Conservation (phyloP, 345 rosid species). For the Corchorus olitorius region DNA sequence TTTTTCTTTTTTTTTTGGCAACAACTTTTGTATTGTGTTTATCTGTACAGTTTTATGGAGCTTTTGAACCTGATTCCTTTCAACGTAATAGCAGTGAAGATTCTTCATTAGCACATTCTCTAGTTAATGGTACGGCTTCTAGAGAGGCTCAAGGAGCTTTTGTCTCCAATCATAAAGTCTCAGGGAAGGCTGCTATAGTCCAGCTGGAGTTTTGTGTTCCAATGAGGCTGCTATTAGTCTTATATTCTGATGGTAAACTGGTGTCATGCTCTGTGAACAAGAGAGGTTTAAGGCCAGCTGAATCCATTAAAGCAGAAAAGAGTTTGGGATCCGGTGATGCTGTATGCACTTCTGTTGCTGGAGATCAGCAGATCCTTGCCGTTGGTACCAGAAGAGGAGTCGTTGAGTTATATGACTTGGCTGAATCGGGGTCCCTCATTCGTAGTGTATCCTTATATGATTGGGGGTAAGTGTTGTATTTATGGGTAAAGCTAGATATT, state of each 20-base stretch:
- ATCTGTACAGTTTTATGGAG: conserved; percentile 70
- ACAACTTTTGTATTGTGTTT: conserved; percentile 6
- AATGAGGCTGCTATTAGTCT: conserved; percentile 69
- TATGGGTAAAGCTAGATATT: conserved; percentile 12
- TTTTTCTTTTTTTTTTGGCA: no score
- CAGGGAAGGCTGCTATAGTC: conserved; percentile 51
- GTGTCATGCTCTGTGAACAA: conserved; percentile 78
- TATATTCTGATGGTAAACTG: conserved; percentile 74
- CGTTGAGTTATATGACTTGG: conserved; percentile 83
- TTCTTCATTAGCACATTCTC: conserved; percentile 37
- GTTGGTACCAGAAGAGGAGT: conserved; percentile 91
- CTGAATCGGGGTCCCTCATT: conserved; percentile 67
- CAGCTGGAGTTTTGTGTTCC: conserved; percentile 73
- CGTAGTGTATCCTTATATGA: conserved; percentile 86
- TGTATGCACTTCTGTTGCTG: conserved; percentile 77
- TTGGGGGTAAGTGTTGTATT: conserved; percentile 75
- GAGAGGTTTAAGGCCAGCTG: conserved; percentile 78
- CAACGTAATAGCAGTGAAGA: conserved; percentile 36
- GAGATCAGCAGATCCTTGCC: conserved; percentile 92
- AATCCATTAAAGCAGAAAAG: conserved; percentile 69
- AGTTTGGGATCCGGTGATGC: conserved; percentile 76
- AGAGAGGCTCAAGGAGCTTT: conserved; percentile 42
- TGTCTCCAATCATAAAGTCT: conserved; percentile 30
- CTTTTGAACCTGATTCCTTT: conserved; percentile 58
- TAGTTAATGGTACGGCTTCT: conserved; percentile 56